Conservation (phyloP, 768 basidiomycete genomes). For the Auriscalpium microsporum region DNA sequence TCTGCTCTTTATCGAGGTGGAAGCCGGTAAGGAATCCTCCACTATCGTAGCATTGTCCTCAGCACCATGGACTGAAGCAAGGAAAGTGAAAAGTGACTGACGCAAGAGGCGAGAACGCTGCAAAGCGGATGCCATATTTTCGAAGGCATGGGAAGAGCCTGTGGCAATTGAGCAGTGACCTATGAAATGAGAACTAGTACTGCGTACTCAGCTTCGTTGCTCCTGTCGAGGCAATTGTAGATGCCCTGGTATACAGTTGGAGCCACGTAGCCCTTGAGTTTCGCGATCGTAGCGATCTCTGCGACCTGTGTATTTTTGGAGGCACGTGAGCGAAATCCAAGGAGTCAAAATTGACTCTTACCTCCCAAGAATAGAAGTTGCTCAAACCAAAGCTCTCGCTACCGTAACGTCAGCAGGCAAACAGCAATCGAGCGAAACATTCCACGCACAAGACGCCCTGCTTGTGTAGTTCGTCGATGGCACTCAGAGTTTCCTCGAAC, state of each 20-base stretch:
- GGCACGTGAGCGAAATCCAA: background rate
- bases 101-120: conserved; percentile 23
- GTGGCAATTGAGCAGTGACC: background rate
- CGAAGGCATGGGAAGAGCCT: conserved; percentile 19
- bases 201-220: conserved; percentile 14
- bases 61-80: background rate
- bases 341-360: background rate
- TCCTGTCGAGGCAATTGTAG: conserved; percentile 18
- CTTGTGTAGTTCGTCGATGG: conserved; percentile 20
- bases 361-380: conserved; percentile 16
- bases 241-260: conserved; percentile 20
- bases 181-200: background rate
- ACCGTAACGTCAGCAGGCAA: background rate
- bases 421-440: background rate
- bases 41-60: background rate
- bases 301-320: conserved; percentile 13
- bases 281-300: conserved; percentile 22
- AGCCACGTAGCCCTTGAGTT: conserved; percentile 13
- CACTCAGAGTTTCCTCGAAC: conserved; percentile 17
- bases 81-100: conserved; percentile 6
- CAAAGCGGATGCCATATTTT: conserved; percentile 23
- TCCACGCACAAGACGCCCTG: conserved; percentile 11
- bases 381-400: conserved; percentile 16
- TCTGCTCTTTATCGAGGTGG: background rate
- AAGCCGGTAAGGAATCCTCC: conserved; percentile 21